phyloP scores from a whole-genome alignment of 352 stramenopile genomes.

The Thalassiosira mediterranea region DNA sequence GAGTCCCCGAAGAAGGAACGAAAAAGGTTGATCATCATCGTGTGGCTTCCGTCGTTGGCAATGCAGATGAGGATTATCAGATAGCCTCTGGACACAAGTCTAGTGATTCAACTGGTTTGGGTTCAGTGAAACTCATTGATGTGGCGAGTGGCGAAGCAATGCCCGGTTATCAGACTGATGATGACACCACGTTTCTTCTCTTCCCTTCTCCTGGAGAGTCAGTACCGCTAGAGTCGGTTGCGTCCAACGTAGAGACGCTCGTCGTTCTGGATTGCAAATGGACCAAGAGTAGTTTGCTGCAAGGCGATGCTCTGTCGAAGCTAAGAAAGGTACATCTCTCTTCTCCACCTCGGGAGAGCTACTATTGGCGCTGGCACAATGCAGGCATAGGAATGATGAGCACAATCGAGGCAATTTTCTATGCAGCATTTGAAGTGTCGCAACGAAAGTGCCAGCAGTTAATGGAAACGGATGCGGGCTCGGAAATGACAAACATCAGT shows the following conservation, averaged over 20 bases:
- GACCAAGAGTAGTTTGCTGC: slow-evolving; percentile 44
- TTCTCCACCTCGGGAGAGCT: slow-evolving; percentile 51
- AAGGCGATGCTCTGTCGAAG: slow-evolving; percentile 22
- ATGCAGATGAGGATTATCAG: background rate
- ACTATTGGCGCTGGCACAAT: slow-evolving; percentile 81
- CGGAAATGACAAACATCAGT: slow-evolving; percentile 18
- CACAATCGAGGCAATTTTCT: slow-evolving; percentile 80
- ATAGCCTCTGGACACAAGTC: background rate
- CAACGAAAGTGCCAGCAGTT: slow-evolving; percentile 30
- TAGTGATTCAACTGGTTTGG: slow-evolving; percentile 9
- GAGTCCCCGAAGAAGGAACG: background rate
- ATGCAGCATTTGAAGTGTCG: slow-evolving; percentile 55
- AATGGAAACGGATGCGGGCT: slow-evolving; percentile 8
- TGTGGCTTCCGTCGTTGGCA: too few species aligned
- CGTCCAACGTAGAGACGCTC: slow-evolving; percentile 51
- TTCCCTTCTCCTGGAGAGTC: slow-evolving; percentile 65
- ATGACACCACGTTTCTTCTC: slow-evolving; percentile 54
- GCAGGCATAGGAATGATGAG: slow-evolving; percentile 61
- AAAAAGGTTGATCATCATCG: background rate
- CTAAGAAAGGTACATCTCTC: slow-evolving; percentile 66
- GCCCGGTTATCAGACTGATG: slow-evolving; percentile 13
- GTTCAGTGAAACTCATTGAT: slow-evolving; percentile 32
- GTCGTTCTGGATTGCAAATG: slow-evolving; percentile 82
- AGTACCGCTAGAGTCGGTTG: slow-evolving; percentile 59
- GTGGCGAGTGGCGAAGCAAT: slow-evolving; percentile 21